Evolutionary conservation across 257 asterid genomes (phyloP), one percentile per base, ranked within the genome.

Genomic region (Gentiana dahurica): DNA sequence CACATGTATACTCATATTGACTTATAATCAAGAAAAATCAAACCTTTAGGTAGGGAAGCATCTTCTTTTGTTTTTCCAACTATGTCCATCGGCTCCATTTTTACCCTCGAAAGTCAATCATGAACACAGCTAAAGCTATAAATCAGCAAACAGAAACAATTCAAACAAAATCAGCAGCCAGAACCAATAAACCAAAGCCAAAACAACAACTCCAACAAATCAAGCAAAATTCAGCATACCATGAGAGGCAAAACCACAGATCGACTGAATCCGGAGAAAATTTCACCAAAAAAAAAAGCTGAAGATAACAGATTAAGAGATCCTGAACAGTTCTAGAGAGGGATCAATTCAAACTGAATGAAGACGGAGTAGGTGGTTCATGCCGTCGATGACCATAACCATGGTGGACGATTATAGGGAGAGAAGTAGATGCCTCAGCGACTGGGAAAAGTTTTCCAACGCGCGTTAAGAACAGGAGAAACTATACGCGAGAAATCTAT

Each of bases 41-140:
- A 64, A 88, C 97, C 97, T 78, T 91, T 91, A n/a, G 98, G 98
- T 45, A 91, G 94, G 55, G 98, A 91, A 48, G 98, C 98, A 48
- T 91, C 98, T 73, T 91, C 98, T 59, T 91, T 91, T 12, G 87
- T 69, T 73, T 73, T 77, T 54, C 96, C 96, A 49, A 91, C 95
- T 64, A 91, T 91, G 70, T 87, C 98, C 91, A 83, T 81, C 51
- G 98, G 84, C 57, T 91, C 98, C 98, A 91, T 91, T 52, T 38
- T 65, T 43, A 51, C 55, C 62, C 86, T 71, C 55, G 54, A 32
- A 49, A 61, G 55, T 37, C 34, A 54, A 54, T 47, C 41, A 24
- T 24, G 24, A 35, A 11, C 36, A 53, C 37, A 61, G 0, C n/a
- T 5, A 47, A 1, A 8, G 24, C 12, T 12, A 13, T 3, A 41